Conservation (phyloP, 148 eudicot genomes). For the Silene conica region DNA sequence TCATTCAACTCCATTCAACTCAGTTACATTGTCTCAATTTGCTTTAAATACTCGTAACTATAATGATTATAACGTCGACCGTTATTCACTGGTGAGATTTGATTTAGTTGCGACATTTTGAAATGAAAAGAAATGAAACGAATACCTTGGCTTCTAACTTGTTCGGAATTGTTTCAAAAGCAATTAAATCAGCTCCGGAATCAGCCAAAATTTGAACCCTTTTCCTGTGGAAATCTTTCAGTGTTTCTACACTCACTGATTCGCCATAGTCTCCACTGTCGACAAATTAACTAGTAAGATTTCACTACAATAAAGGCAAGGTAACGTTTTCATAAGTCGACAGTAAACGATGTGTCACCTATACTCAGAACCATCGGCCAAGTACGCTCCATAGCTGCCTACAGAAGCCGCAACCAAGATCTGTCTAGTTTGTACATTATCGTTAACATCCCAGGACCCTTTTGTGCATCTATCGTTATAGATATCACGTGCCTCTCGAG, state of each 20-base stretch:
- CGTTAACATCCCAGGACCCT: constrained; percentile 27
- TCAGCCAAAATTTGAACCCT: constrained; percentile 85
- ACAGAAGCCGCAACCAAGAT: constrained; percentile 90
- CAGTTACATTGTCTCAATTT: no score
- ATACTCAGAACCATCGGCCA: constrained; percentile 98
- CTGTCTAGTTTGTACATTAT: constrained; percentile 50
- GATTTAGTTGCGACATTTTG: no score
- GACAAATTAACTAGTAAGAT: neutral
- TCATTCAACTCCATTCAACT: no score
- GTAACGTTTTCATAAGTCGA: neutral
- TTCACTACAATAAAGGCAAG: no score
- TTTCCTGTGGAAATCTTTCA: constrained; percentile 82
- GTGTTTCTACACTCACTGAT: constrained; percentile 51
- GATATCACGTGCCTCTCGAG: constrained; percentile 77
- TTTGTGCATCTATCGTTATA: constrained; percentile 50
- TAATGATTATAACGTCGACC: no score
- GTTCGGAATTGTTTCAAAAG: constrained; percentile 94
- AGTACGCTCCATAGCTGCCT: constrained; percentile 96
- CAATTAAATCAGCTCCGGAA: constrained; percentile 83
- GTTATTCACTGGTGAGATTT: no score
- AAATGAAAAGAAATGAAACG: neutral
- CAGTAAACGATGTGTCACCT: constrained; percentile 33
- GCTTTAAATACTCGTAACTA: no score
- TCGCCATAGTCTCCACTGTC: constrained; percentile 83
- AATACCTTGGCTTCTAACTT: constrained; percentile 88